A percentile compares a stretch with the other conserved stretches of the same genome.
Conservation (phyloP, 2,329 filamentous ascomycete species). For the Nothopassalora personata region DNA sequence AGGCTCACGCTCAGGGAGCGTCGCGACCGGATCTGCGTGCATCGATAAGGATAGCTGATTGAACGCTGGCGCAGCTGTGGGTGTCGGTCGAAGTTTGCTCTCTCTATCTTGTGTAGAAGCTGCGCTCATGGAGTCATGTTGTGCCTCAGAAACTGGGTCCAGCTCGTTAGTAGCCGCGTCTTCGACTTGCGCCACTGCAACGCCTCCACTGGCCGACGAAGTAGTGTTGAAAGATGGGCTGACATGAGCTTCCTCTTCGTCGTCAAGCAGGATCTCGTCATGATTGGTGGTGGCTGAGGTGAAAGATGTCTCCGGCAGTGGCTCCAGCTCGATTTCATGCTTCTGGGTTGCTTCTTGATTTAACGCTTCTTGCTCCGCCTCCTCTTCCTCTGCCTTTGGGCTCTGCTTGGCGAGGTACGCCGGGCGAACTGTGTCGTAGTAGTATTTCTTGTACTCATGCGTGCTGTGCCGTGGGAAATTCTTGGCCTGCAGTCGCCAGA, state of each 20-base stretch:
- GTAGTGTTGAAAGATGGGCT: background rate
- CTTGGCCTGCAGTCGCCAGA: conserved; percentile 15
- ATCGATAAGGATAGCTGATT: background rate
- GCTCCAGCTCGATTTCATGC: background rate
- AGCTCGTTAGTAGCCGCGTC: background rate
- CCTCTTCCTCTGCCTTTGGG: background rate
- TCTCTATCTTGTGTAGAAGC: background rate
- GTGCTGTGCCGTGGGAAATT: conserved; percentile 12
- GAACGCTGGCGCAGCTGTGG: background rate
- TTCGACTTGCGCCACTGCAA: background rate
- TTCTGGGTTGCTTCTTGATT: background rate
- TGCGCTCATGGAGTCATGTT: background rate
- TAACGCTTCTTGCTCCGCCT: background rate
- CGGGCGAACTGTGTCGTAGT: conserved; percentile 19
- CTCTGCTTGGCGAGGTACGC: conserved; percentile 12
- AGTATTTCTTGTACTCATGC: conserved; percentile 21
- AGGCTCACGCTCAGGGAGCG: background rate
- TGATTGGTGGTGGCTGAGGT: background rate
- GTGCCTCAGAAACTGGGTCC: background rate
- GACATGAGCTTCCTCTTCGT: background rate
- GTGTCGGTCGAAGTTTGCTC: background rate
- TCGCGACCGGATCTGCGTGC: background rate
- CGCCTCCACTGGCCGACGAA: background rate
- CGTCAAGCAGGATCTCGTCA: background rate
- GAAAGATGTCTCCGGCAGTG: background rate